Base-by-base conservation (phyloP, 305 asterid species). In the Plantago lanceolata region DNA sequence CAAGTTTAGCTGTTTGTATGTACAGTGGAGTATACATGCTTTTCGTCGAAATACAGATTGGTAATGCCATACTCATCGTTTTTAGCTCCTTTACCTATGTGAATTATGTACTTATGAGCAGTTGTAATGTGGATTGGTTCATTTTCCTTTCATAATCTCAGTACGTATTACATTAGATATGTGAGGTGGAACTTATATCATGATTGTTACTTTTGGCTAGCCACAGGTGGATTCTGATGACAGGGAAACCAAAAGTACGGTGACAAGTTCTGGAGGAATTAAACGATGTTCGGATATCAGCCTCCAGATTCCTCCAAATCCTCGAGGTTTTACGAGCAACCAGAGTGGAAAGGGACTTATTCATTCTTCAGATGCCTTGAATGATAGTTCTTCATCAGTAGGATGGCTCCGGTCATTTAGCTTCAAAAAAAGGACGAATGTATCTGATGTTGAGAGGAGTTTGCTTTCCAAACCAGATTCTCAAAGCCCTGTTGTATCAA, bases 261-360 rank as follows among this genome's bases (percentile, higher is more conserved):
- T 65, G 54, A 57, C 55, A 15, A 72, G 64, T 66, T 44, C 85
- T 59, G 84, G 71, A 17, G 55, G 74, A 49, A 76, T 67, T 73
- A 47, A 75, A 61, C 61, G 76, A 63, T 67, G 57, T 55, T 45
- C 76, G 3, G 90, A 84, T 64, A 79, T 89, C 65, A 78, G 84
- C 62, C 94, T 91, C 71, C 86, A 85, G 62, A 76, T 89, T 67
- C 96, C 96, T 67, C 93, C 94, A 50, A 85, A 84, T 48, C 82
- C 79, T 2, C 19, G 49, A 4, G 75, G 66, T 13, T 62, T 76
- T 19, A 71, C 81, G 18, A 75, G 75, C 68, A 76, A 75, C 73
- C 71, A 63, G 24, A 81, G 79, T 57, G 84, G 78, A 57, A 81
- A 80, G 78, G 71, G 67, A 60, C 63, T 77, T 53, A 76, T 72